Conservation (phyloP, 2,329 filamentous ascomycete species). For the Phyllosticta citribraziliensis region DNA sequence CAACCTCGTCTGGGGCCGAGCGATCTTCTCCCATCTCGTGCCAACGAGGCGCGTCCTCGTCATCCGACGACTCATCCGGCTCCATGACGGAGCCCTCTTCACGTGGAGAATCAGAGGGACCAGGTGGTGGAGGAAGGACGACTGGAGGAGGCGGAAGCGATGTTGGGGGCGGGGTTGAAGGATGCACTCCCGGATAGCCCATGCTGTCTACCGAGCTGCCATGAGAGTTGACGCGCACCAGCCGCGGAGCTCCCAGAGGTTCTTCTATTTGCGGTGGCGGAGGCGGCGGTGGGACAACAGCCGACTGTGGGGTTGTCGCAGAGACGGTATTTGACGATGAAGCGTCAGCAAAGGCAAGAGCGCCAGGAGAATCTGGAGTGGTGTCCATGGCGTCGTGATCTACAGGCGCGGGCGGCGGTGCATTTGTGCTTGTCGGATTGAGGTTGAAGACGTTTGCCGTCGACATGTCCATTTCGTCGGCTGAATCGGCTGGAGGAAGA, state of each 20-base stretch:
- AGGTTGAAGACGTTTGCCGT: neutral
- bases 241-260: conserved; percentile 8
- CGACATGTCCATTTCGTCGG: neutral
- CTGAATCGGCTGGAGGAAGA: neutral
- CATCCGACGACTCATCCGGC: conserved; percentile 23
- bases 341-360: neutral
- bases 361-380: conserved; percentile 21
- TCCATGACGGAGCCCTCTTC: neutral
- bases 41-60: conserved; percentile 34
- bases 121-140: neutral
- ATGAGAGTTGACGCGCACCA: conserved; percentile 10
- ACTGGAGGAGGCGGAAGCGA: neutral
- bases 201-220: conserved; percentile 6
- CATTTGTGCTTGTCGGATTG: neutral
- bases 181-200: neutral
- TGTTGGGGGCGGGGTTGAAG: conserved; percentile 3
- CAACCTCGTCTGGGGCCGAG: conserved; percentile 45
- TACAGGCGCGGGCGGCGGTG: neutral
- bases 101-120: neutral
- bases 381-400: conserved; percentile 32
- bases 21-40: conserved; percentile 47
- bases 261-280: conserved; percentile 12
- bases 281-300: conserved; percentile 10
- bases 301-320: conserved; percentile 10
- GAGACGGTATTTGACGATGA: conserved; percentile 18